Base-by-base conservation (phyloP, 2,329 filamentous ascomycete species). In the Harringtonia lauricola region DNA sequence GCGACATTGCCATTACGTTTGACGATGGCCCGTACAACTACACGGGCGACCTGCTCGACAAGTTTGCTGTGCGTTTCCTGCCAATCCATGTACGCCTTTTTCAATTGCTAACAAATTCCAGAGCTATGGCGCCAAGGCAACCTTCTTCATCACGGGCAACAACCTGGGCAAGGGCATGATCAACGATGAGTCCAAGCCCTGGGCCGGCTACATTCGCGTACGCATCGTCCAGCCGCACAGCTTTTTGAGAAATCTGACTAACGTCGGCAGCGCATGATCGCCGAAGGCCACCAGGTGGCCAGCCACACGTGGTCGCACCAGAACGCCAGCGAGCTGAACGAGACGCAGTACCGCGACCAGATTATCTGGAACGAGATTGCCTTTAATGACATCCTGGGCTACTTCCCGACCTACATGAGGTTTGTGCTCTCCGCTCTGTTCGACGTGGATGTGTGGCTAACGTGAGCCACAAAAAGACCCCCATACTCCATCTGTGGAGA, bases 11-110 rank as follows among this genome's bases (percentile, higher is more conserved):
- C n/a, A 57, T 84, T 44, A 83, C 79, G 1, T 83, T 74, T 51
- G 79, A 83, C 51, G 80, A 83, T 54, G 80, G 80, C 2, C 80
- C 79, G 19, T 73, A 72, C 49, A 57, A 66, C 15, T 81, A 78
- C 57, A 83, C 79, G 1, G 59, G 61, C 30, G 70, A 77, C 46
- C 66, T 83, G 8, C 65, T 83, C 13, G 73, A 83, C 51, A 64
- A 79, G 38, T 66, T 83, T 26, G 6, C 24, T 6, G 24, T 26
- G 24, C 6, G 24, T 10, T 26, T 26, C 7, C 24, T 26, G 24
- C 24, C 24, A 7, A 10, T 10, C 24, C 24, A 26, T 10, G 7
- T 26, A 10, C 24, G 10, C 24, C 6, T 26, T 6, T 7, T 26
- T 26, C 24, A 26, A 6, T 10, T 26, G 24, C 24, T 26, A 10